Conservation (phyloP, 129 eudicot genomes). For the Erigeron canadensis region DNA sequence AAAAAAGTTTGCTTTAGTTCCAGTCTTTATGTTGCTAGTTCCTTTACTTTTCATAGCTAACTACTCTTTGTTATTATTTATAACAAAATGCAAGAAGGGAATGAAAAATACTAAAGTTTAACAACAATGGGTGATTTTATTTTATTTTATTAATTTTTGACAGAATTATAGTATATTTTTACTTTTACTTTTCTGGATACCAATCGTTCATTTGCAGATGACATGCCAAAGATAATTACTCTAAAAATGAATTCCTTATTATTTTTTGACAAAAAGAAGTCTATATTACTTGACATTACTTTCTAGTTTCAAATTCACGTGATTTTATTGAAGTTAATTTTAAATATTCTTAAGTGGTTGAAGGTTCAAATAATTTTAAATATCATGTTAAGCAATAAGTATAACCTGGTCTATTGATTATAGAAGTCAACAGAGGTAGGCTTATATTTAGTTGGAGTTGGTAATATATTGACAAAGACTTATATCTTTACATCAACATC, state of each 20-base stretch:
- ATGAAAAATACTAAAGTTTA: background rate
- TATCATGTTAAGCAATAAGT: background rate
- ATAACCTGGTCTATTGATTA: background rate
- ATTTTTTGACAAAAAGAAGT: too few species aligned
- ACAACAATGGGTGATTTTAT: background rate
- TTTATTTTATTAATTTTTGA: background rate
- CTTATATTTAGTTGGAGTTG: constrained; percentile 1
- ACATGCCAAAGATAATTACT: background rate
- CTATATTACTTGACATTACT: too few species aligned
- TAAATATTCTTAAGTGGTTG: constrained; percentile 3
- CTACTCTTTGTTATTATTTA: background rate
- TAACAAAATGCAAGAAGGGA: background rate
- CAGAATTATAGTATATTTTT: too few species aligned
- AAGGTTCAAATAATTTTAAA: background rate
- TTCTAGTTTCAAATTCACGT: too few species aligned
- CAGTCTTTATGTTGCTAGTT: background rate
- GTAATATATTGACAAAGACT: background rate
- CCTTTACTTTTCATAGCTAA: constrained; percentile 18
- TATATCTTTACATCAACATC: background rate
- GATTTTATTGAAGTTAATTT: background rate
- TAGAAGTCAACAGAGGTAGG: background rate
- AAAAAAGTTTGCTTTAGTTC: constrained; percentile 12
- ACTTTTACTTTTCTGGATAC: too few species aligned
- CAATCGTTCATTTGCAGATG: background rate
- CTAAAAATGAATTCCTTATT: background rate